A percentile compares a stretch with the other conserved stretches of the same genome.
These are phyloP conservation scores for Gnomoniopsis smithogilvyi DNA, from an alignment of 2,329 filamentous ascomycete species.

Conservation along the genomic window DNA sequence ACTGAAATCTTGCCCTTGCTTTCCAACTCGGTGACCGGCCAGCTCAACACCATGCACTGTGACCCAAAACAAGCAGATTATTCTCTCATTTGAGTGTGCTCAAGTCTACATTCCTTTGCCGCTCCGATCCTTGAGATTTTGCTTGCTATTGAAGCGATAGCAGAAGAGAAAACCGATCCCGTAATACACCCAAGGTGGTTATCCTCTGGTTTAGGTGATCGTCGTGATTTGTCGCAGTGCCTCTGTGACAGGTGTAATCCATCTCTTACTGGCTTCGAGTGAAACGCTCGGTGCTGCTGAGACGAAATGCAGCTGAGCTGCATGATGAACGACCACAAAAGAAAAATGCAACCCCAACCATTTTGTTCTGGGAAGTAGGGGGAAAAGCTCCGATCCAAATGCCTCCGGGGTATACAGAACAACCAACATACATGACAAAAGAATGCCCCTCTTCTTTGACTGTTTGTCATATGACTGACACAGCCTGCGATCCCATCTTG, in stretches of 20 bases:
- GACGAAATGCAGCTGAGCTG: not conserved
- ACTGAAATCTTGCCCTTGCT: not conserved
- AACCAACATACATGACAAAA: conserved; percentile 14
- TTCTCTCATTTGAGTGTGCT: not conserved
- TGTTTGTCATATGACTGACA: not conserved
- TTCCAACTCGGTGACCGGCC: conserved; percentile 11
- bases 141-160: not conserved
- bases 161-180: not conserved
- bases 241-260: conserved; percentile 5
- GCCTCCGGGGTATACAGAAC: conserved; percentile 19
- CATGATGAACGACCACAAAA: not conserved
- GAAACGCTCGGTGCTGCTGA: conserved; percentile 8
- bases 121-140: not conserved
- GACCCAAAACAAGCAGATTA: conserved; percentile 7
- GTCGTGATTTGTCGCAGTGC: not conserved
- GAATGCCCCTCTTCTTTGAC: conserved; percentile 1
- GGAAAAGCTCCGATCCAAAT: conserved; percentile 16
- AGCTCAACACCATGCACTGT: not conserved
- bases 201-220: conserved; percentile 8
- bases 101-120: not conserved
- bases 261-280: not conserved
- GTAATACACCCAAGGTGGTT: conserved; percentile 8
- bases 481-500: conserved; percentile 6
- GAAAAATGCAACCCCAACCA: conserved; percentile 12
- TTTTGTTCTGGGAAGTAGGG: conserved; percentile 12